Percentiles rank a stretch among this genome's conserved stretches.
Conservation (phyloP, 768 basidiomycete genomes). For the Russula earlei region DNA sequence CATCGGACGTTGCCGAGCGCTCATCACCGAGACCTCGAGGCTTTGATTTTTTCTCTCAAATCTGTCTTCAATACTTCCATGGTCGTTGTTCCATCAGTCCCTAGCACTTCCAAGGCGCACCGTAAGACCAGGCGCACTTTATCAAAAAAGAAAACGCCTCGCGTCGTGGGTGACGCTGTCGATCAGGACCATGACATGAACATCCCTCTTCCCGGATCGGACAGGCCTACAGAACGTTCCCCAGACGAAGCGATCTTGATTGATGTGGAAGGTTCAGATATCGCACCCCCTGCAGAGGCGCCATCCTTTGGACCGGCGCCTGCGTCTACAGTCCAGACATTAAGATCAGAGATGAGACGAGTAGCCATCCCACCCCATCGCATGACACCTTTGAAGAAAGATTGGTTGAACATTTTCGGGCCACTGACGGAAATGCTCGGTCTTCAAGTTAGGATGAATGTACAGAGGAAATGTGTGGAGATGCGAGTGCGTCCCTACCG, state of each 20-base stretch:
- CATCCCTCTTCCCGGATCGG: background rate
- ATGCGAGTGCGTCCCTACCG: conserved; percentile 64
- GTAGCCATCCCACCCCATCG: conserved; percentile 93
- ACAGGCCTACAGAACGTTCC: conserved; percentile 16
- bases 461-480: conserved; percentile 81
- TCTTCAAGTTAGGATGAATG: conserved; percentile 96
- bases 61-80: conserved; percentile 21
- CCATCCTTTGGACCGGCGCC: conserved; percentile 66
- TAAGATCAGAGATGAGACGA: conserved; percentile 80
- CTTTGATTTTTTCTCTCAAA: no score
- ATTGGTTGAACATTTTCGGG: conserved; percentile 92
- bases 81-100: conserved; percentile 34
- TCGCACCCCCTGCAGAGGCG: conserved; percentile 38
- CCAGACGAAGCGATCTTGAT: conserved; percentile 59
- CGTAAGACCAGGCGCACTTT: conserved; percentile 35
- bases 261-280: conserved; percentile 38
- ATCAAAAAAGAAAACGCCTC: conserved; percentile 35
- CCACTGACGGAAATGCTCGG: conserved; percentile 92
- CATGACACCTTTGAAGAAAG: conserved; percentile 94
- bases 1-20: conserved; percentile 1
- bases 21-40: no score
- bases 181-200: conserved; percentile 12
- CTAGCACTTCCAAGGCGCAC: conserved; percentile 25
- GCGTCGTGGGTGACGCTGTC: background rate
- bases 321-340: conserved; percentile 38